Conservation (phyloP, 345 rosid species). For the Hypericum perforatum region DNA sequence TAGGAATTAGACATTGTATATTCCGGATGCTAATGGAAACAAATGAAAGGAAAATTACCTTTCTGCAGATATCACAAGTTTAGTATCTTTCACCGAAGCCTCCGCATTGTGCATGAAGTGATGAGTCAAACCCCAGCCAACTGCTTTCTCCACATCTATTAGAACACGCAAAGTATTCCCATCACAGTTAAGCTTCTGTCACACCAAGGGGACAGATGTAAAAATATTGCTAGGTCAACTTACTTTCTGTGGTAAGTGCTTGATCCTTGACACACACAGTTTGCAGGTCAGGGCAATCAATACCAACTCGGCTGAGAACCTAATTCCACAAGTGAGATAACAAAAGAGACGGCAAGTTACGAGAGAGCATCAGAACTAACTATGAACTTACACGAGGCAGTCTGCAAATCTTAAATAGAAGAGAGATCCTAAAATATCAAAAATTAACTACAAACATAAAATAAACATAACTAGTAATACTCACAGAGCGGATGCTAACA, state of each 20-base stretch:
- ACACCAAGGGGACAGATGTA: background rate
- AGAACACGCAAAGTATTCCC: background rate
- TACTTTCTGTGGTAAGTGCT: slow-evolving; percentile 66
- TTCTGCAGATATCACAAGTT: slow-evolving; percentile 59
- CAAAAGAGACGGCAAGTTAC: background rate
- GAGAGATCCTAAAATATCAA: no score
- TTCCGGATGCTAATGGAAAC: background rate
- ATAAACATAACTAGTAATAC: slow-evolving; percentile 17
- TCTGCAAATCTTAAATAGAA: no score
- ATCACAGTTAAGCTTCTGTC: background rate
- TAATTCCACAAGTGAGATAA: slow-evolving; percentile 13
- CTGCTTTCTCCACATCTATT: slow-evolving; percentile 83
- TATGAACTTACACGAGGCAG: no score
- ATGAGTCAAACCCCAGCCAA: slow-evolving; percentile 85
- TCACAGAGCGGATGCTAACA: slow-evolving; percentile 57
- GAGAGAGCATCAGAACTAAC: background rate
- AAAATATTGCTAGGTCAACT: background rate
- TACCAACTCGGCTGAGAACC: slow-evolving; percentile 61
- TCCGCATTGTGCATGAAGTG: slow-evolving; percentile 72
- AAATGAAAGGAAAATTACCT: slow-evolving; percentile 35
- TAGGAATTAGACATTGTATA: background rate
- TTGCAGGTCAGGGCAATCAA: slow-evolving; percentile 78
- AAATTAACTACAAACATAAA: background rate
- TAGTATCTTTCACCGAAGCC: slow-evolving; percentile 44
- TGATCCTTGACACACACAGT: slow-evolving; percentile 70